Conservation (phyloP, 352 stramenopile species). For the Globisporangium irregulare region DNA sequence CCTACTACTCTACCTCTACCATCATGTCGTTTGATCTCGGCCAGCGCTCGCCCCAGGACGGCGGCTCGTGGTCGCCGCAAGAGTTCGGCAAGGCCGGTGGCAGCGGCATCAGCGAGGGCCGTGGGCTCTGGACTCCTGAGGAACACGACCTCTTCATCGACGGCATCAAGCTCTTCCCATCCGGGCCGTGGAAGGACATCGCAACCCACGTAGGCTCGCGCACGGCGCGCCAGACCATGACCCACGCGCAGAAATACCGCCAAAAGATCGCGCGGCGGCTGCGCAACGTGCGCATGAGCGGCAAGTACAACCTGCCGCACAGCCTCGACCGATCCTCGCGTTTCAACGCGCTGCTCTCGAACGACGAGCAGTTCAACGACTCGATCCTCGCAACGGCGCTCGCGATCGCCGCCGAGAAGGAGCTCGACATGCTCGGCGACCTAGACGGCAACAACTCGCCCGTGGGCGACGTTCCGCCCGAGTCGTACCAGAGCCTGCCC, state of each 20-base stretch:
- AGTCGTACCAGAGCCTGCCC: constrained; percentile 50
- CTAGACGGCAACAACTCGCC: constrained; percentile 29
- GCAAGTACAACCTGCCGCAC: constrained; percentile 63
- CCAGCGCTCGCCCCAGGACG: constrained; percentile 13
- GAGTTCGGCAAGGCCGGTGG: constrained; percentile 15
- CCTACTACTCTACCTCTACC: neutral
- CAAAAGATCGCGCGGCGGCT: constrained; percentile 77
- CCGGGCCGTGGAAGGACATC: constrained; percentile 78
- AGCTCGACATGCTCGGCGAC: constrained; percentile 64
- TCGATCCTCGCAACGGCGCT: constrained; percentile 73
- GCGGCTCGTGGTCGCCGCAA: constrained; percentile 15
- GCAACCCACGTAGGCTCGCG: constrained; percentile 63
- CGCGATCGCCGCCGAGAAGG: constrained; percentile 66
- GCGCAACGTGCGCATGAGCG: constrained; percentile 67
- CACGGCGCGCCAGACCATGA: constrained; percentile 78
- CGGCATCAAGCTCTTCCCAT: constrained; percentile 76
- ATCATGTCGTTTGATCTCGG: constrained; percentile 22
- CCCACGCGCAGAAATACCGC: constrained; percentile 82
- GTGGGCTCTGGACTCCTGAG: constrained; percentile 69
- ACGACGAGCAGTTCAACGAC: constrained; percentile 78
- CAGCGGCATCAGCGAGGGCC: constrained; percentile 46
- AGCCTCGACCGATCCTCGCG: constrained; percentile 65
- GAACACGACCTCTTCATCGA: constrained; percentile 75
- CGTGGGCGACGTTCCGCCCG: constrained; percentile 29
- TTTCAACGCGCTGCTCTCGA: constrained; percentile 68